Evolutionary conservation across 768 basidiomycete genomes (phyloP).

Genomic region (Peribolospora baueri): DNA sequence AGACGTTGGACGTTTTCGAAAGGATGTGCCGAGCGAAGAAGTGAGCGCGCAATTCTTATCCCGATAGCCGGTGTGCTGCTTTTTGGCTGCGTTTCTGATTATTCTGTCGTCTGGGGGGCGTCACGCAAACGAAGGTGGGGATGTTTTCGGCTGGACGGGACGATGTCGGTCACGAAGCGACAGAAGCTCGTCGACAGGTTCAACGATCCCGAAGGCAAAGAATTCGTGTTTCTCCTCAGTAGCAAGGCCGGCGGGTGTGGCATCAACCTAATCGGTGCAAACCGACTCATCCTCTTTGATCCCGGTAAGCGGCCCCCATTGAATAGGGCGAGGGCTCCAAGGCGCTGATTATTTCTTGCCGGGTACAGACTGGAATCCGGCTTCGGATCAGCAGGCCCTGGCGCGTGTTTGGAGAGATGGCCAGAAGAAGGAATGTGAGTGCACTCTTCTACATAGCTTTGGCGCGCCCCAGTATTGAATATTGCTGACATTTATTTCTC

Average conservation of each 20-base stretch:
- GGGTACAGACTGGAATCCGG: conserved; percentile 75
- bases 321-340: not conserved
- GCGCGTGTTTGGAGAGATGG: conserved; percentile 99
- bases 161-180: conserved; percentile 30
- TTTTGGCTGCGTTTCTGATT: not conserved
- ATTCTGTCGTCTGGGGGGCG: not conserved
- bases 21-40: conserved; percentile 15
- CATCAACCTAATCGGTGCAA: conserved; percentile 78
- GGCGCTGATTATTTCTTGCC: too few species aligned
- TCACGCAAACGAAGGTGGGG: conserved; percentile 1
- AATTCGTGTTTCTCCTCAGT: conserved; percentile 72
- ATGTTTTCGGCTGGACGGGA: conserved; percentile 12
- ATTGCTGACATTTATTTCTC: not conserved
- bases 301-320: conserved; percentile 11
- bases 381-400: conserved; percentile 90
- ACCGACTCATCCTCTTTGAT: conserved; percentile 38
- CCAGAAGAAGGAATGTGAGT: conserved; percentile 94
- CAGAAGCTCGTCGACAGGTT: conserved; percentile 78
- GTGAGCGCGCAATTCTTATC: conserved; percentile 9
- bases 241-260: conserved; percentile 93
- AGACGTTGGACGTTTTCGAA: conserved; percentile 77
- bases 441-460: too few species aligned
- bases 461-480: not conserved
- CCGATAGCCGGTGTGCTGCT: too few species aligned
- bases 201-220: conserved; percentile 31